Conservation (phyloP, 345 rosid species). For the Boechera stricta region DNA sequence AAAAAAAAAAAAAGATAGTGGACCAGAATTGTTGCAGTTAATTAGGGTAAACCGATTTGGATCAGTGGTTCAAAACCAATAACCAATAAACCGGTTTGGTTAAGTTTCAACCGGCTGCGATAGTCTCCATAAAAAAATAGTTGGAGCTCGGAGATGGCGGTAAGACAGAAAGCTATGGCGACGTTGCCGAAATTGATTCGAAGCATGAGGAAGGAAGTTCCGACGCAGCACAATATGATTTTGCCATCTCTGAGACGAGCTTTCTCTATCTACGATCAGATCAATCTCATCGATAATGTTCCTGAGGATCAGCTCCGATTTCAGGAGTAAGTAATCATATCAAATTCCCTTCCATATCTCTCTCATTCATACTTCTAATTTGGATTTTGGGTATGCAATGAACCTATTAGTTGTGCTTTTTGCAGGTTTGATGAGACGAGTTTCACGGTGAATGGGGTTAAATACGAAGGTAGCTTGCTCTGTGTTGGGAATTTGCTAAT, state of each 20-base stretch:
- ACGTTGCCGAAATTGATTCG: conserved; percentile 50
- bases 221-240: conserved; percentile 22
- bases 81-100: conserved; percentile 27
- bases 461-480: conserved; percentile 88
- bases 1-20: not conserved
- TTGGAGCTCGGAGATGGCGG: conserved; percentile 49
- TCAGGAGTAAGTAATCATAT: conserved; percentile 58
- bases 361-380: not conserved
- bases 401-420: not conserved
- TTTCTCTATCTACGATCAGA: conserved; percentile 87
- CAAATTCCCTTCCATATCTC: not conserved
- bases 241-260: conserved; percentile 79
- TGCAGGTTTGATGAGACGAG: conserved; percentile 77
- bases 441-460: conserved; percentile 74
- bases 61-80: not conserved
- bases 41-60: not conserved
- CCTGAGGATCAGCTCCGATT: conserved; percentile 88
- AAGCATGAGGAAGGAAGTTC: conserved; percentile 24
- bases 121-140: no score
- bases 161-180: conserved; percentile 51
- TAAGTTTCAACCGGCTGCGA: no score
- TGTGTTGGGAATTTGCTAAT: conserved; percentile 79
- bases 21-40: not conserved
- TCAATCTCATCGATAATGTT: conserved; percentile 80
- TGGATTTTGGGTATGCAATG: not conserved